phyloP scores from a whole-genome alignment of 345 rosid species.

The Anastatica hierochuntica region DNA sequence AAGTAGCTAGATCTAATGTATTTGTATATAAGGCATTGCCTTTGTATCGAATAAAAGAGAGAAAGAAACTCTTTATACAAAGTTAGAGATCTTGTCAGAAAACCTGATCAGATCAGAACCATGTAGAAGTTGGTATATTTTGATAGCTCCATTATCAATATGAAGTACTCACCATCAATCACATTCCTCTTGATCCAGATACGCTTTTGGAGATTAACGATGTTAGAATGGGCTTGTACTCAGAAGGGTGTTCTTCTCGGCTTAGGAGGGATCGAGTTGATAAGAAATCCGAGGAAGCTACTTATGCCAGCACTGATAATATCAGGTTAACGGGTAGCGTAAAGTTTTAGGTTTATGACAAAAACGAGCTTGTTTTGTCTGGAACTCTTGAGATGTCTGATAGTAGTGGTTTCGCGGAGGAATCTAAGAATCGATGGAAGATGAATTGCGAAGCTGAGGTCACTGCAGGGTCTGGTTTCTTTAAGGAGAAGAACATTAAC shows the following conservation, averaged over 20 bases:
- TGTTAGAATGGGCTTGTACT: conserved; percentile 39
- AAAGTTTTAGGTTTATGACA: conserved; percentile 64
- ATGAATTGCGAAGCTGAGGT: conserved; percentile 59
- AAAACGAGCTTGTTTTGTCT: conserved; percentile 46
- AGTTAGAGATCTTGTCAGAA: too few relatives aligned
- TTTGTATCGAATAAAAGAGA: too few relatives aligned
- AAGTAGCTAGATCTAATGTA: too few relatives aligned
- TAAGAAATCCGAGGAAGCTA: conserved; percentile 66
- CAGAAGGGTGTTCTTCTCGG: conserved; percentile 48
- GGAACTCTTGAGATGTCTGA: conserved; percentile 53
- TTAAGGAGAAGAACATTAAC: conserved; percentile 39
- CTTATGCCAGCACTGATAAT: conserved; percentile 72
- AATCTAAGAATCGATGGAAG: conserved; percentile 57
- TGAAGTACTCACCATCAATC: conserved; percentile 50
- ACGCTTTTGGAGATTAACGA: conserved; percentile 76
- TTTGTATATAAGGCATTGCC: too few relatives aligned
- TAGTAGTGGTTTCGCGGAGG: too few relatives aligned
- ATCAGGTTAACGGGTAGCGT: conserved; percentile 59
- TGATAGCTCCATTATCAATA: too few relatives aligned
- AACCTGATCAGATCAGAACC: too few relatives aligned
- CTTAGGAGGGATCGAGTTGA: conserved; percentile 80
- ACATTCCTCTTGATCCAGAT: conserved; percentile 58
- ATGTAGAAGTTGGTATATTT: too few relatives aligned
- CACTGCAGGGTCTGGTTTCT: conserved; percentile 36
- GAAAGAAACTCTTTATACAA: too few relatives aligned